phyloP scores from a whole-genome alignment of 164 flowering plant genomes.

The Aristolochia contorta region DNA sequence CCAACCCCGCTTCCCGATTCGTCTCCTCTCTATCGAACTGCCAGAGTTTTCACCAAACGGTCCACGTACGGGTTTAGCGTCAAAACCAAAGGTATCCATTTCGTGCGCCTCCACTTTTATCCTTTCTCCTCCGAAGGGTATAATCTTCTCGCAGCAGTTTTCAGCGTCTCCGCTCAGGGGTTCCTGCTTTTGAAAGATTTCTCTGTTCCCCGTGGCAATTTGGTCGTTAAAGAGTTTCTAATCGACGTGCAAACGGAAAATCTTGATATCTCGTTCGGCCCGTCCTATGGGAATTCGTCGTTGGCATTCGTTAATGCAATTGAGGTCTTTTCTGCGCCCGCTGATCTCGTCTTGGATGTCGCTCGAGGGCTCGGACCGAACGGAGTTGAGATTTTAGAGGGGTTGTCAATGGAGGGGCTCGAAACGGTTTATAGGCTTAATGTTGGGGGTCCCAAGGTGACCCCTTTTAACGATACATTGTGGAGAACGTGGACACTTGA shows the following conservation, averaged over 20 bases:
- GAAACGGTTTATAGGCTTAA: slow-evolving; percentile 65
- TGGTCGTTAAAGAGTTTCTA: slow-evolving; percentile 9
- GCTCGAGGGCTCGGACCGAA: slow-evolving; percentile 16
- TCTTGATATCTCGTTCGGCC: slow-evolving; percentile 45
- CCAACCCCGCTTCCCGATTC: slow-evolving; percentile 1
- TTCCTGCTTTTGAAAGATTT: slow-evolving; percentile 6
- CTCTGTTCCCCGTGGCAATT: neutral
- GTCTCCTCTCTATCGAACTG: slow-evolving; percentile 8
- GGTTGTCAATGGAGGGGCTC: slow-evolving; percentile 32
- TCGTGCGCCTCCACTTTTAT: slow-evolving; percentile 74
- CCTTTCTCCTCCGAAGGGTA: slow-evolving; percentile 23
- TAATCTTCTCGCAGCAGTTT: slow-evolving; percentile 24
- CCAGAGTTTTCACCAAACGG: slow-evolving; percentile 5
- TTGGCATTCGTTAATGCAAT: slow-evolving; percentile 69
- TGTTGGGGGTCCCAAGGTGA: slow-evolving; percentile 66
- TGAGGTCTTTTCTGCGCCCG: slow-evolving; percentile 74
- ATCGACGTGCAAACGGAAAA: slow-evolving; percentile 1
- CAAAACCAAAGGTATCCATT: slow-evolving; percentile 35
- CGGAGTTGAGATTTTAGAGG: slow-evolving; percentile 18
- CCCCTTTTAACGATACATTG: slow-evolving; percentile 52
- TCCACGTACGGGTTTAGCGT: slow-evolving; percentile 9
- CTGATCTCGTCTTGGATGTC: slow-evolving; percentile 35
- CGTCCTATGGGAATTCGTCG: slow-evolving; percentile 31
- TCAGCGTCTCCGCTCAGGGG: slow-evolving; percentile 20
- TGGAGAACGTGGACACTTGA: slow-evolving; percentile 76